phyloP scores from a whole-genome alignment of 768 basidiomycete genomes.

The Agaricus sinodeliciosus region DNA sequence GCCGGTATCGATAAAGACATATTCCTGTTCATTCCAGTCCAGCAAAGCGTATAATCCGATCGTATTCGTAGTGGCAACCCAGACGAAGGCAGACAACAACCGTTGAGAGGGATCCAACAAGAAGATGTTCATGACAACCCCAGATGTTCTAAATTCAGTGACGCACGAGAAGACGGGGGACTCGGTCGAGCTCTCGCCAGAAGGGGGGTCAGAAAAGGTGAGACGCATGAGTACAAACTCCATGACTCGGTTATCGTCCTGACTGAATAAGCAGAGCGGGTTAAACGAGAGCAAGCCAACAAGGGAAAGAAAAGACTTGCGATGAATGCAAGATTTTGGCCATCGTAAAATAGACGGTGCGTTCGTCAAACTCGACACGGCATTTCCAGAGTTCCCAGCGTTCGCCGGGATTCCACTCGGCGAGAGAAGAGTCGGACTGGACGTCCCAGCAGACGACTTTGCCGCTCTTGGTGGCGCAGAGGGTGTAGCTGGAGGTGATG shows the following conservation, averaged over 20 bases:
- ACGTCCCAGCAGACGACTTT: constrained; percentile 78
- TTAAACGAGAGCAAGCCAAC: neutral
- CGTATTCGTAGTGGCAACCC: constrained; percentile 47
- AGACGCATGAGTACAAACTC: constrained; percentile 68
- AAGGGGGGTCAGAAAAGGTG: constrained; percentile 45
- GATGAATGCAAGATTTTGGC: constrained; percentile 50
- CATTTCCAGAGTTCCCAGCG: constrained; percentile 77
- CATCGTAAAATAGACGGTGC: constrained; percentile 72
- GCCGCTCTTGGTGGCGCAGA: constrained; percentile 73
- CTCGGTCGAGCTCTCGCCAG: constrained; percentile 28
- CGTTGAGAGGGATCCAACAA: constrained; percentile 58
- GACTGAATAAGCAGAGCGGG: constrained; percentile 22
- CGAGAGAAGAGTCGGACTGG: constrained; percentile 49
- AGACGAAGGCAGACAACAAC: constrained; percentile 65
- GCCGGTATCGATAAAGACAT: constrained; percentile 68
- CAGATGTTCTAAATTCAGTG: constrained; percentile 57
- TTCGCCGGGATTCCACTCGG: constrained; percentile 61
- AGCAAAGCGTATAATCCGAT: constrained; percentile 57
- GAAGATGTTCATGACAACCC: constrained; percentile 75
- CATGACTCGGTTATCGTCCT: constrained; percentile 59
- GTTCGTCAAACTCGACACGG: constrained; percentile 65
- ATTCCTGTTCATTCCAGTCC: constrained; percentile 61
- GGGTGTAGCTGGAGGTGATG: constrained; percentile 67
- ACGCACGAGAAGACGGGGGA: constrained; percentile 51
- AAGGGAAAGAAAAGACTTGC: constrained; percentile 25